These are phyloP conservation scores for Geotrichum histeridarum DNA, from an alignment of 1,139 yeast genomes.

Conservation along the genomic window DNA sequence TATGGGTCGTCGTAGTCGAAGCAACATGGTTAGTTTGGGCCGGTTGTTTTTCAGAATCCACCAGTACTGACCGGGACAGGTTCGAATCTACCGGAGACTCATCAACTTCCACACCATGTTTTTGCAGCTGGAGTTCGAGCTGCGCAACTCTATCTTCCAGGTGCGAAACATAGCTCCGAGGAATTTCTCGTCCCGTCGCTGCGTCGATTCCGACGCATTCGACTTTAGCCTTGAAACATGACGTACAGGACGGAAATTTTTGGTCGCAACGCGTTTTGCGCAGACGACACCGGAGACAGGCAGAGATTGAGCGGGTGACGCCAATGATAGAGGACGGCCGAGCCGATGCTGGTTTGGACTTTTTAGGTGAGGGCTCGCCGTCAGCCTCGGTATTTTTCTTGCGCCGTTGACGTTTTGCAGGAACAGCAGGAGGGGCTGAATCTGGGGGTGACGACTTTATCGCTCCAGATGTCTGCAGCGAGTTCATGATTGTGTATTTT, in stretches of 20 bases:
- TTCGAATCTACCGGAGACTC: neutral
- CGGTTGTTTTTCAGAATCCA: neutral
- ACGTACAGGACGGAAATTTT: conserved; percentile 72
- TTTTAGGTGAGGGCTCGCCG: neutral
- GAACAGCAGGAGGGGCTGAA: neutral
- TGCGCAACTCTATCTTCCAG: conserved; percentile 59
- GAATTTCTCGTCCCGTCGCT: conserved; percentile 79
- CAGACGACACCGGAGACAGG: conserved; percentile 76
- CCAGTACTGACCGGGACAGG: neutral
- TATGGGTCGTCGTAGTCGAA: neutral
- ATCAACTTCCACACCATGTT: conserved; percentile 40
- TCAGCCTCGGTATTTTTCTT: neutral
- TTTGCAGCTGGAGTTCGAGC: conserved; percentile 49
- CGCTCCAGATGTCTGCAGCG: neutral
- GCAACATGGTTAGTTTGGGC: neutral
- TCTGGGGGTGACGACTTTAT: neutral
- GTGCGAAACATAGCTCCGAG: conserved; percentile 74
- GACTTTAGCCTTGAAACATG: conserved; percentile 60
- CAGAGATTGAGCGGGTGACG: conserved; percentile 47
- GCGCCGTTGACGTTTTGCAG: conserved; percentile 2
- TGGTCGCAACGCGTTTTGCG: conserved; percentile 83
- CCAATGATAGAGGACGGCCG: conserved; percentile 17
- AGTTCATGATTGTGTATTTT: neutral
- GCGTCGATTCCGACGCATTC: conserved; percentile 84
- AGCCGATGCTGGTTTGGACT: conserved; percentile 1